These are phyloP conservation scores for Asterophora lycoperdoides DNA, from an alignment of 768 basidiomycete genomes.

Conservation along the genomic window DNA sequence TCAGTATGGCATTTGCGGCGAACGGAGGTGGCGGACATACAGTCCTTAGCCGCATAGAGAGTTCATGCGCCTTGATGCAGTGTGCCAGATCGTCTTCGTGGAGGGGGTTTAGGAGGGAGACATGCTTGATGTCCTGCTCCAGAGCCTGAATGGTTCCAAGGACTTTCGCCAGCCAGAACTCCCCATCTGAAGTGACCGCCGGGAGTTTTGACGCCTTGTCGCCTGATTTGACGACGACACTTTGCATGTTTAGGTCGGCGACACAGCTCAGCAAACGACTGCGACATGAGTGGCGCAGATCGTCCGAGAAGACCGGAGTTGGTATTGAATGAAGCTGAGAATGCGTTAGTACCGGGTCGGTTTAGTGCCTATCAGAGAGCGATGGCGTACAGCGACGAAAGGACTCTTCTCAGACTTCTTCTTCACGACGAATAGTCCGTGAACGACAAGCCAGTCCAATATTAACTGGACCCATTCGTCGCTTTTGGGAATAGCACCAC, in stretches of 20 bases:
- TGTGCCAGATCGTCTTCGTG: conserved; percentile 54
- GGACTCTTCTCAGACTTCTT: conserved; percentile 69
- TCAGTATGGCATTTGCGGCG: neutral
- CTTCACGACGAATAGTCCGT: conserved; percentile 75
- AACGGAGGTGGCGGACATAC: conserved; percentile 26
- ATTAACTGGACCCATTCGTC: conserved; percentile 74
- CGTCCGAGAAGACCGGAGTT: conserved; percentile 68
- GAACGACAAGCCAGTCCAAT: conserved; percentile 76
- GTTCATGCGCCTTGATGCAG: conserved; percentile 41
- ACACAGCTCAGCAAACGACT: conserved; percentile 68
- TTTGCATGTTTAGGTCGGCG: conserved; percentile 65
- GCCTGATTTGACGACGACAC: conserved; percentile 45
- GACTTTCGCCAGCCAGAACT: conserved; percentile 74
- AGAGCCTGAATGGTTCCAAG: conserved; percentile 52
- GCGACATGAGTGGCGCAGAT: conserved; percentile 62
- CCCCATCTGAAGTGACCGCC: conserved; percentile 65
- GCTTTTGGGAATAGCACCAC: conserved; percentile 71
- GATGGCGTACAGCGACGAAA: conserved; percentile 50
- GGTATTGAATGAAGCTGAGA: conserved; percentile 58
- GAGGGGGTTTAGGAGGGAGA: conserved; percentile 43
- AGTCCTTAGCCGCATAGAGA: conserved; percentile 38
- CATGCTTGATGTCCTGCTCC: conserved; percentile 68
- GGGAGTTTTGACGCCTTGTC: conserved; percentile 52
- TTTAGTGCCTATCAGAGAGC: neutral
- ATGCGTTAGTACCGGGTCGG: conserved; percentile 2